These are phyloP conservation scores for Tephrocybe sp. DNA, from an alignment of 768 basidiomycete genomes.

Conservation along the genomic window DNA sequence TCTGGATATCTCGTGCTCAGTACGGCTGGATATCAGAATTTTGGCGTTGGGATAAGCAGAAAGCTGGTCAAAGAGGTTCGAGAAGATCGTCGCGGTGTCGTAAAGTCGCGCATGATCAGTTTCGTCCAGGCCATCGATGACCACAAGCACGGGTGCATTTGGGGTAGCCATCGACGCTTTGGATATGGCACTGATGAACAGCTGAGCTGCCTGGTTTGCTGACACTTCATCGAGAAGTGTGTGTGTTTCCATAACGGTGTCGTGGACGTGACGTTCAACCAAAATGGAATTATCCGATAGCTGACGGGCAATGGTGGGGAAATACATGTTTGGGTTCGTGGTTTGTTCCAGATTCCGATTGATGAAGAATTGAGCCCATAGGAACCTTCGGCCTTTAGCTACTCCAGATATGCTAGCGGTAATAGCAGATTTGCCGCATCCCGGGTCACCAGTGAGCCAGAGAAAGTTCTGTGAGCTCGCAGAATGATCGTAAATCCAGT, in stretches of 20 bases:
- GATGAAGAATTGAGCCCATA: no score
- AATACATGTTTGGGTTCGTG: background rate
- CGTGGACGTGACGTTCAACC: constrained; percentile 5
- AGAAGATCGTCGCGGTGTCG: constrained; percentile 10
- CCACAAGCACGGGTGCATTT: constrained; percentile 8
- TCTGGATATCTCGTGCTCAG: constrained; percentile 11
- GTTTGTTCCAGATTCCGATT: background rate
- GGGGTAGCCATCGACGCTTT: constrained; percentile 3
- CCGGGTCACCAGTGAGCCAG: no score
- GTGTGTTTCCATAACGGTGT: background rate
- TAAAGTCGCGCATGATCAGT: constrained; percentile 5
- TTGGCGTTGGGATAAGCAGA: constrained; percentile 5
- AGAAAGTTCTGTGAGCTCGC: background rate
- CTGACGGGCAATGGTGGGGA: background rate
- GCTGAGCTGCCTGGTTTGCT: constrained; percentile 8
- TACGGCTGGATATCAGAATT: constrained; percentile 15
- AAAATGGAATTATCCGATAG: background rate
- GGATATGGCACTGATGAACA: constrained; percentile 12
- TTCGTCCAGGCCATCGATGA: constrained; percentile 18
- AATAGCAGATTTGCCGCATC: background rate
- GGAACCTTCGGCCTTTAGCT: background rate
- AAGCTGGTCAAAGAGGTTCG: constrained; percentile 4
- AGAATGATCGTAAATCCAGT: background rate
- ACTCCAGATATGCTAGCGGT: background rate
- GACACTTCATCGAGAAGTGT: constrained; percentile 8